These are phyloP conservation scores for Fagopyrum esculentum DNA, from an alignment of 148 eudicot genomes.

Conservation along the genomic window DNA sequence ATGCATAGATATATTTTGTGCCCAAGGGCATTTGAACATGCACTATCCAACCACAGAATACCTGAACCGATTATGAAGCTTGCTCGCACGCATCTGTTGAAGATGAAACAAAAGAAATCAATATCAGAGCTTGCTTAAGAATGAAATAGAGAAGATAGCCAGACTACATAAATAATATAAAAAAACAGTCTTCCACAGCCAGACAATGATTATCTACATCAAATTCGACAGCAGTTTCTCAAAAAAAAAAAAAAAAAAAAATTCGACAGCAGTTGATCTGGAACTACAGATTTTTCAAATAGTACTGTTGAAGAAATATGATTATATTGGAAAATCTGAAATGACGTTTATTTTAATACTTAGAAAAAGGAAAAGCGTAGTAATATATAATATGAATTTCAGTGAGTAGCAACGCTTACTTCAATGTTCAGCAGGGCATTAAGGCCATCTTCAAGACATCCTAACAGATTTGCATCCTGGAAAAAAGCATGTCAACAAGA, in stretches of 20 bases:
- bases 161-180: background rate
- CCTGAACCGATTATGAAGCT: conserved; percentile 95
- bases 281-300: background rate
- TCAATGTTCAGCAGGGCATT: conserved; percentile 81
- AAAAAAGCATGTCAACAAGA: conserved; percentile 10
- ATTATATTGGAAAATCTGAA: background rate
- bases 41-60: conserved; percentile 20
- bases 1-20: background rate
- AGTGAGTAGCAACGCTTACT: conserved; percentile 40
- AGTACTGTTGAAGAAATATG: background rate
- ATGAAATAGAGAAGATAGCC: background rate
- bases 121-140: background rate
- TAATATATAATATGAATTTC: background rate
- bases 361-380: background rate
- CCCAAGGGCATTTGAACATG: background rate
- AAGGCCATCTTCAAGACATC: conserved; percentile 86
- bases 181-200: background rate
- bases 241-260: no score
- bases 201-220: background rate
- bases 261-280: background rate
- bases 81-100: conserved; percentile 86
- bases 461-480: conserved; percentile 71
- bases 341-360: background rate
- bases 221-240: background rate
- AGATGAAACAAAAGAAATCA: conserved; percentile 6